A percentile compares a stretch with the other conserved stretches of the same genome.
phyloP scores from a whole-genome alignment of 1,139 yeast genomes.

The Nakaseomyces uthaithaninus region DNA sequence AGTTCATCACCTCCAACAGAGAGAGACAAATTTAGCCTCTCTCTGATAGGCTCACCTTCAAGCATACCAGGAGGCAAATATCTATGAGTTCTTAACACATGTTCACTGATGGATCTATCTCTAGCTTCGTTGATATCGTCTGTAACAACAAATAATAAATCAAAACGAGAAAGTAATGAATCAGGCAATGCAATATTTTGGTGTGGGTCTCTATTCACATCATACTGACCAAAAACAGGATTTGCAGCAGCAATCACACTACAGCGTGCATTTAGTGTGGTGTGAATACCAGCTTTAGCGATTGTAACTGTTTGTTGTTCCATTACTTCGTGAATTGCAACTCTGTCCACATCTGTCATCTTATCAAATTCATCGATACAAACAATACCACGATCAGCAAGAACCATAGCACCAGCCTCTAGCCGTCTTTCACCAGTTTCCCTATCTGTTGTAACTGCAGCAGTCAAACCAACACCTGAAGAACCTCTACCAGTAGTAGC shows the following conservation, averaged over 20 bases:
- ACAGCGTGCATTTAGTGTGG: slow-evolving; percentile 93
- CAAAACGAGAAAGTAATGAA: slow-evolving; percentile 93
- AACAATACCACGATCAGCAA: slow-evolving; percentile 94
- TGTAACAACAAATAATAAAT: slow-evolving; percentile 87
- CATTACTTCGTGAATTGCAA: slow-evolving; percentile 98
- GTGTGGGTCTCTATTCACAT: slow-evolving; percentile 92
- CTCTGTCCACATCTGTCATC: slow-evolving; percentile 94
- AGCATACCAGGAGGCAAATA: slow-evolving; percentile 79
- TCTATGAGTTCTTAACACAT: slow-evolving; percentile 89
- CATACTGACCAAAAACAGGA: slow-evolving; percentile 96
- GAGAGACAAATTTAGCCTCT: slow-evolving; percentile 56
- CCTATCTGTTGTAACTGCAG: slow-evolving; percentile 93
- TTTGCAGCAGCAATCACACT: slow-evolving; percentile 98
- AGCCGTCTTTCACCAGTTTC: slow-evolving; percentile 95
- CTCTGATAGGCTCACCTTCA: slow-evolving; percentile 94
- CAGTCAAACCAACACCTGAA: slow-evolving; percentile 98
- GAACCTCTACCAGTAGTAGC: slow-evolving; percentile 99
- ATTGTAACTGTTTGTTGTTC: slow-evolving; percentile 98
- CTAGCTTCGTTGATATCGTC: slow-evolving; percentile 84
- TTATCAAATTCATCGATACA: slow-evolving; percentile 98
- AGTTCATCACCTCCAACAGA: slow-evolving; percentile 59
- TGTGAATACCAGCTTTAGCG: slow-evolving; percentile 97
- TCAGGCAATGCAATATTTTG: slow-evolving; percentile 95
- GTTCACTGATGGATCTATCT: slow-evolving; percentile 87
- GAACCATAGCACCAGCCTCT: slow-evolving; percentile 99